A percentile compares a stretch with the other conserved stretches of the same genome.
Evolutionary conservation across 2,329 filamentous ascomycete genomes (phyloP).

Genomic region (Microcyclosporella mali): DNA sequence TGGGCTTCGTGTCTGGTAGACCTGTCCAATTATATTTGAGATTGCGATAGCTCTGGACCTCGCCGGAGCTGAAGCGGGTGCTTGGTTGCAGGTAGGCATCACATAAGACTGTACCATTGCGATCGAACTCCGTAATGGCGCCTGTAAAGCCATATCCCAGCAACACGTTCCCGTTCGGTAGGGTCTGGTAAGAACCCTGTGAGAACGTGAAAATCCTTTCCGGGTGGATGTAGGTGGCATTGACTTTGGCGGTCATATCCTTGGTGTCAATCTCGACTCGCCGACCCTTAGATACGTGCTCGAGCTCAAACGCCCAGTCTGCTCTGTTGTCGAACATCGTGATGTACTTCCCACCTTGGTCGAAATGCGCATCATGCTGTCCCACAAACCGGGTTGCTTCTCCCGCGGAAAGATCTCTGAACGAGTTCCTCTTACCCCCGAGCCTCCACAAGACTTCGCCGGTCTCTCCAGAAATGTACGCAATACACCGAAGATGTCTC

Average conservation of each 20-base stretch:
- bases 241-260: conserved; percentile 23
- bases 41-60: conserved; percentile 44
- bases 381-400: conserved; percentile 36
- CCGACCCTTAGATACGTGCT: conserved; percentile 17
- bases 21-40: conserved; percentile 47
- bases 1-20: conserved; percentile 21
- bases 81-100: conserved; percentile 44
- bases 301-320: conserved; percentile 22
- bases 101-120: conserved; percentile 46
- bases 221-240: conserved; percentile 22
- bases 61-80: conserved; percentile 37
- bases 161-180: conserved; percentile 48
- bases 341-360: conserved; percentile 32
- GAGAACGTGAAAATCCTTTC: conserved; percentile 40
- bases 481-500: conserved; percentile 44
- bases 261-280: conserved; percentile 20
- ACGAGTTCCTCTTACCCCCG: conserved; percentile 26
- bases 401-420: conserved; percentile 22
- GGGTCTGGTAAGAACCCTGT: conserved; percentile 47
- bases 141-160: conserved; percentile 49
- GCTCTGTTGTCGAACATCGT: conserved; percentile 24
- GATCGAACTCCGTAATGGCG: conserved; percentile 35
- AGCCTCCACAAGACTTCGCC: conserved; percentile 49
- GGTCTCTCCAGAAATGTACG: conserved; percentile 34
- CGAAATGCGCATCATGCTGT: conserved; percentile 48